Base-by-base conservation (phyloP, 345 rosid genomes). In the Arabidopsis arenosa region DNA sequence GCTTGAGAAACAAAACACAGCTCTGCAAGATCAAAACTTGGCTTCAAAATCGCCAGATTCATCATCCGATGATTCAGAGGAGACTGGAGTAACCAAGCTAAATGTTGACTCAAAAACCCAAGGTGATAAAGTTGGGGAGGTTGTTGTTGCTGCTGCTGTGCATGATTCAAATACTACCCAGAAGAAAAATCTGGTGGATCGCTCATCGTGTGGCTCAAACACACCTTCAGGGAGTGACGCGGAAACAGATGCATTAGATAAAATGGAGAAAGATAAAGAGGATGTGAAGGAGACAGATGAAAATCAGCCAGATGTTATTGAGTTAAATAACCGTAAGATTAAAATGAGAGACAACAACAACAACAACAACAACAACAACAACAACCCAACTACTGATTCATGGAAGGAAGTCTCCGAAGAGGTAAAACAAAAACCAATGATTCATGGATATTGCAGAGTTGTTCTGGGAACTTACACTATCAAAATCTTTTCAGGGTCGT, bases 131-230 rank as follows among this genome's bases (percentile, higher is more conserved):
- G 84, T 81, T 71, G 86, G 80, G 76, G 86, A 76, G 74, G 75
- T 60, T 43, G 60, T 70, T 17, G 74, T 57, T 36, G 81, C 73
- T 77, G 82, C 80, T 43, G 84, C 81, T 80, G 74, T 73, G 66
- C 74, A 79, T 52, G 93, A 90, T 78, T 51, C 77, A 28, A 83
- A 83, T 84, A 72, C 75, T 80, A 61, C 83, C 23, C 85, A 82
- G 72, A 83, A 37, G 78, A 85, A 85, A 82, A 94, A 88, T 63
- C 91, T 69, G 55, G 90, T 84, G 80, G 90, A 92, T 43, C 93
- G 97, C 17, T 94, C 98, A 75, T 94, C 98, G 0, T 92, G 98
- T 79, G 97, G 96, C 57, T 94, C 98, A 68, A 92, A 94, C 80
- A 88, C 96, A 55, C 76, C 95, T 74, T 91, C 96, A 58, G 87